Evolutionary conservation across 2,329 filamentous ascomycete genomes (phyloP).

Genomic region (Graphiopsis chlorocephala): DNA sequence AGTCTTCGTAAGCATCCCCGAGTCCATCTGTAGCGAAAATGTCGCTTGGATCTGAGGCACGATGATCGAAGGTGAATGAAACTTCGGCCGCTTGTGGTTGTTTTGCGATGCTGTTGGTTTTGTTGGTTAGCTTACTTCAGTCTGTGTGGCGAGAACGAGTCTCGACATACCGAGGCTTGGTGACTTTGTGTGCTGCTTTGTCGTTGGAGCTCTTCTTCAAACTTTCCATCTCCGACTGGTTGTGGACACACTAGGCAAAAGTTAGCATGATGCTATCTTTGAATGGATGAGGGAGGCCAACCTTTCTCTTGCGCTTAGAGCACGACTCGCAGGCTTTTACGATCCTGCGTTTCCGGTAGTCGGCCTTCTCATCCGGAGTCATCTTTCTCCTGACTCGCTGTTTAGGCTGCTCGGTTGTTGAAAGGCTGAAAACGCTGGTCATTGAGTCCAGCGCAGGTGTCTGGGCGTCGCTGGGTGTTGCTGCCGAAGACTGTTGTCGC

Average conservation of each 20-base stretch:
- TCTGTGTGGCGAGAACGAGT: neutral
- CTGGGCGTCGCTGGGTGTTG: constrained; percentile 21
- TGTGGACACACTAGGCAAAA: constrained; percentile 27
- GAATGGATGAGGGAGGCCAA: neutral
- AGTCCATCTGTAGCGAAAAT: constrained; percentile 3
- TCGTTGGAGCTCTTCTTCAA: constrained; percentile 14
- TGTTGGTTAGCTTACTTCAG: neutral
- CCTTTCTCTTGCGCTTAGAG: constrained; percentile 36
- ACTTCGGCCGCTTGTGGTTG: neutral
- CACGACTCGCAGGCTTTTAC: constrained; percentile 39
- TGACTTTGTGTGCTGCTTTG: constrained; percentile 20
- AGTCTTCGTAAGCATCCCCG: constrained; percentile 25
- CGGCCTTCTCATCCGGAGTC: constrained; percentile 38
- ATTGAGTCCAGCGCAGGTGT: constrained; percentile 36
- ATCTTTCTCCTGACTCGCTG: constrained; percentile 37
- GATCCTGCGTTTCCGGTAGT: constrained; percentile 38
- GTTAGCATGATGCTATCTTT: constrained; percentile 1
- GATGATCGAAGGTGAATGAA: neutral
- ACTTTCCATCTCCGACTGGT: constrained; percentile 33
- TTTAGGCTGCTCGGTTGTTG: constrained; percentile 33
- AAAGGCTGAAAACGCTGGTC: constrained; percentile 39
- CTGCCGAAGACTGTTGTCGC: constrained; percentile 22
- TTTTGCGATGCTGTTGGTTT: neutral
- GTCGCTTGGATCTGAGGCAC: neutral
- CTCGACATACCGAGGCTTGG: constrained; percentile 19